Base-by-base conservation (phyloP, 2,329 filamentous ascomycete species). In the Pyrenophora graminea region DNA sequence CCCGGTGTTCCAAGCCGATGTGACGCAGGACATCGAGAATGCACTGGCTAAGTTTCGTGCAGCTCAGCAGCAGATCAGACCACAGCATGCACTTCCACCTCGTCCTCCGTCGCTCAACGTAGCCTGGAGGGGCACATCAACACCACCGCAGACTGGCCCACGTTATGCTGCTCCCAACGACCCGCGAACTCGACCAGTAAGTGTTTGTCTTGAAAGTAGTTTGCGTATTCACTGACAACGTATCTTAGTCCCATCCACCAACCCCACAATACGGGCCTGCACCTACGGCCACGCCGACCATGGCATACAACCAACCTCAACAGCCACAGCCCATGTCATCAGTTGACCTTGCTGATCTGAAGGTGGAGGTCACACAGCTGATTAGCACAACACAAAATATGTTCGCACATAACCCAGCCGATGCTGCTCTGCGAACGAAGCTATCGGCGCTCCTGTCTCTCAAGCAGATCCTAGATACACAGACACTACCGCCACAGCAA, bases 1-100 rank as follows among this genome's bases (percentile, higher is more conserved):
- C 56, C 92, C 94, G 6, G 93, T 99, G 44, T 99, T 99, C 69
- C 85, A 91, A 23, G 82, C 85, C 33, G 91, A 97, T 50, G 85
- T 92, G 51, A 95, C 93, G 37, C 85, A 89, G 45, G 90, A 90
- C 37, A 97, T 99, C 62, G 94, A 99, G 74, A 96, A 91, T 74
- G 92, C 93, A 43, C 80, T 99, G 53, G 90, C 94, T 73, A 96
- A 94, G 74, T 91, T 89, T 45, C 81, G 82, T 55, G 84, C 82
- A 38, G 79, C 81, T 19, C 85, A 87, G 57, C 78, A 84, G 58
- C 79, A 82, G 58, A 74, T 79, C 39, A 63, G 66, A 32, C 70
- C 82, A 58, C 79, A 67, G 37, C 64, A 72, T 53, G 59, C 62
- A 10, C 56, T 74, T 4, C 72, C 71, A n/a, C 62, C 64, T 73